Evolutionary conservation across 257 asterid species (phyloP), one percentile per base, ranked within the genome.

Genomic region (Avicennia marina): DNA sequence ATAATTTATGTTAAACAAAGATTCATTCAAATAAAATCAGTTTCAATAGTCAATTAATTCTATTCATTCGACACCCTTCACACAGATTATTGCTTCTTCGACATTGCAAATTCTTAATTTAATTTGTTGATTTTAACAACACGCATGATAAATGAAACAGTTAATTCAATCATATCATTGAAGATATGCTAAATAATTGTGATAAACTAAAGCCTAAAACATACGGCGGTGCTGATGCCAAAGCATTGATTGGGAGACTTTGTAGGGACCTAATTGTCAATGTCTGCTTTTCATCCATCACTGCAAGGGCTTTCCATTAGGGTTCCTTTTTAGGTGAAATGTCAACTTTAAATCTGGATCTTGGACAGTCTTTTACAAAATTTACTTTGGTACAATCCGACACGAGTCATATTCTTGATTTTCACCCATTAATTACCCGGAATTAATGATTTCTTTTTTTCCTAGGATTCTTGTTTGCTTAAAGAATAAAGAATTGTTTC

Each of bases 391-490:
- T 45, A 20, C 15, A n/a, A n/a, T n/a, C n/a, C n/a, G n/a, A n/a
- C n/a, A n/a, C n/a, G n/a, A n/a, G n/a, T n/a, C n/a, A n/a, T n/a
- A n/a, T n/a, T n/a, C n/a, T n/a, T n/a, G n/a, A n/a, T n/a, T n/a
- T n/a, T n/a, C n/a, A n/a, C n/a, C n/a, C n/a, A n/a, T n/a, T n/a
- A n/a, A n/a, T n/a, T n/a, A n/a, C n/a, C n/a, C n/a, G n/a, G n/a
- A n/a, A n/a, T n/a, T n/a, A n/a, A n/a, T n/a, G n/a, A n/a, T 17
- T 18, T 15, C 53, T 19, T 46, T 19, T 1, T 17, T 19, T 17
- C 53, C 22, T 46, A 46, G 53, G 53, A 46, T 50, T 11, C 29
- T 34, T 34, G 60, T 31, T 18, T 54, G 47, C 60, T 54, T 33
- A 36, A 15, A n/a, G 7, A 54, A 34, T 39, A 13, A 39, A 34